Base-by-base conservation (phyloP, 352 stramenopile genomes). In the Phytophthora sansomeana region DNA sequence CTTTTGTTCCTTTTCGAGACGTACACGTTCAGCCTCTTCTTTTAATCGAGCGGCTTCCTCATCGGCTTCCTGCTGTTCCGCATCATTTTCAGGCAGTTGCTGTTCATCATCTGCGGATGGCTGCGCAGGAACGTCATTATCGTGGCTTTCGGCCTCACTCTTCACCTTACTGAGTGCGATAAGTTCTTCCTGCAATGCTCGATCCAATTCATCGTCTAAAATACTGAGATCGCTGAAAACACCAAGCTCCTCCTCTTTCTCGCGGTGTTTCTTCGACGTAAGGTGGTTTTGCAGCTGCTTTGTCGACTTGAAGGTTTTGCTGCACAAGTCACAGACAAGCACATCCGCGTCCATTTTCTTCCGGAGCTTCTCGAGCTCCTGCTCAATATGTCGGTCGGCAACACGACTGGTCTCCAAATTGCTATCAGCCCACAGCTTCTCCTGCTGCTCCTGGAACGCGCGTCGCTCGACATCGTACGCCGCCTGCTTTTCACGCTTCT, bases 221-320 rank as follows among this genome's bases (percentile, higher is more conserved):
- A 77, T 61, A 32, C 78, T 75, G 41, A 86, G 78, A 29, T 91
- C 80, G 16, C 68, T 77, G 28, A 77, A 74, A 4, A 92, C 64
- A n/a, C 85, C 83, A n/a, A 94, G 67, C 30, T 91, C 78, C 10
- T 81, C 39, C 55, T 93, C 87, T 63, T 81, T 89, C 19, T 93
- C 88, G 24, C 78, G 81, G 51, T 96, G 88, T 52, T 94, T 96
- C 46, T 93, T 96, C 4, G 84, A 93, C 26, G 65, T 78, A 1
- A 94, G 55, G 59, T 96, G 86, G 62, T 93, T 94, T 39, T 89
- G 65, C 19, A 95, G 72, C 62, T 96, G 88, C 63, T 95, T 95
- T 26, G 77, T 59, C 6, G 86, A 93, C 75, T 92, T 94, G 74
- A 96, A 96, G 4, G 74, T 84, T 65, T 96, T 94, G 61, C 75